Conservation (phyloP, 2,329 filamentous ascomycete genomes). For the Pyrenophora graminea region DNA sequence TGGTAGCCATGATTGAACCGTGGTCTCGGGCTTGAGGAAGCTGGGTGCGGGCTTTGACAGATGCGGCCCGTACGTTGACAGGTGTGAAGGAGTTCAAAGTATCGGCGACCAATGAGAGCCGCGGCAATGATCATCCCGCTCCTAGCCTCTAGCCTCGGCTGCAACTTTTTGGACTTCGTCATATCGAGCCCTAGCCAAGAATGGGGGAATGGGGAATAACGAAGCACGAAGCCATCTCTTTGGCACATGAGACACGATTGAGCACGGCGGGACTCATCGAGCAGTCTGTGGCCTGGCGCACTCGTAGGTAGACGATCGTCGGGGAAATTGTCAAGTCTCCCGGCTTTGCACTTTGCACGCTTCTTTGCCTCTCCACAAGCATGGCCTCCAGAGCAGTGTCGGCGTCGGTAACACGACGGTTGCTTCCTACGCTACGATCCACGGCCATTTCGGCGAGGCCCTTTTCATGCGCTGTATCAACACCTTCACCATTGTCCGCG, state of each 20-base stretch:
- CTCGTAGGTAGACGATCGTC: neutral
- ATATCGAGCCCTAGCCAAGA: constrained; percentile 21
- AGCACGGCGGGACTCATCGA: neutral
- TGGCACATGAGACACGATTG: constrained; percentile 10
- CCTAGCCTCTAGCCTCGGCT: constrained; percentile 34
- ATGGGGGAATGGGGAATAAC: constrained; percentile 16
- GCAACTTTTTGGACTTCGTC: constrained; percentile 31
- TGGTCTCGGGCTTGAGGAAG: neutral
- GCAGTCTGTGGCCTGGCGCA: constrained; percentile 3
- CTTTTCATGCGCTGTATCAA: constrained; percentile 24
- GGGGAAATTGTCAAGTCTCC: neutral
- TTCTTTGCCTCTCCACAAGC: constrained; percentile 8
- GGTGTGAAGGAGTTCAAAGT: too few relatives aligned
- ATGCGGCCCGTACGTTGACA: neutral
- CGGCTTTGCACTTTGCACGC: neutral
- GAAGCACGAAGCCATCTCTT: constrained; percentile 13
- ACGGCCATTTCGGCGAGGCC: constrained; percentile 23
- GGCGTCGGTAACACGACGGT: constrained; percentile 32
- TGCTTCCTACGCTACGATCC: constrained; percentile 28
- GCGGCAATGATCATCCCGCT: constrained; percentile 26
- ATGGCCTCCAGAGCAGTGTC: constrained; percentile 42
- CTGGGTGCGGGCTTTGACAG: neutral
- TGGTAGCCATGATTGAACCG: neutral
- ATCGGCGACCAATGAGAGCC: constrained; percentile 25
- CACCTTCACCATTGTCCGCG: constrained; percentile 20